Evolutionary conservation across 805 yeast species (phyloP).

Genomic region (Sugiyamaella chiloensis): DNA sequence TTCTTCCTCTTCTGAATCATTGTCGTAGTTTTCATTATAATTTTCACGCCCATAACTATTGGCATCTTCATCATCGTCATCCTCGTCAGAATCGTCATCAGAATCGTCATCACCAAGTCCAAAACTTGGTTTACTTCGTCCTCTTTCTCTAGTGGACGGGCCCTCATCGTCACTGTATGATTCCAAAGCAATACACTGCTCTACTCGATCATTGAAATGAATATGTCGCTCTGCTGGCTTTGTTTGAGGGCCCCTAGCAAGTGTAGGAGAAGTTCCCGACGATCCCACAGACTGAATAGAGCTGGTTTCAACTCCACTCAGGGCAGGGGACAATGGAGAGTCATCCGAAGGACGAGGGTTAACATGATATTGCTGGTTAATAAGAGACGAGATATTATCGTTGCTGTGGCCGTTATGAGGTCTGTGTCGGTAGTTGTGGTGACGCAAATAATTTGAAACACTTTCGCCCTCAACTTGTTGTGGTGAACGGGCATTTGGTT

Average conservation of each 20-base stretch:
- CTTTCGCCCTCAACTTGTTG: constrained; percentile 16
- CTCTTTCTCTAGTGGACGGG: neutral
- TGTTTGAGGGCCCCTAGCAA: neutral
- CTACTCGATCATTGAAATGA: constrained; percentile 91
- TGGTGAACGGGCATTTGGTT: neutral
- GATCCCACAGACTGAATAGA: constrained; percentile 8
- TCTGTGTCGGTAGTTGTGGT: constrained; percentile 37
- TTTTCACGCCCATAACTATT: constrained; percentile 28
- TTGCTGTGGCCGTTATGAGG: constrained; percentile 29
- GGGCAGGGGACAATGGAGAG: constrained; percentile 8
- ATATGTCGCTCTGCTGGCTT: constrained; percentile 59
- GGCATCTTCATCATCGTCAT: constrained; percentile 31
- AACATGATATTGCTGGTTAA: constrained; percentile 32
- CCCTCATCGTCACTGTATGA: constrained; percentile 15
- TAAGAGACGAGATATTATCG: constrained; percentile 30
- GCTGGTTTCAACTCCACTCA: constrained; percentile 3
- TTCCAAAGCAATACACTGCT: constrained; percentile 83
- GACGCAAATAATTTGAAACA: constrained; percentile 31
- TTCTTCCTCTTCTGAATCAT: constrained; percentile 48
- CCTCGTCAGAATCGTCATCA: constrained; percentile 18
- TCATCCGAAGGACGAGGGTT: constrained; percentile 6
- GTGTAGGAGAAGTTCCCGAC: constrained; percentile 5
- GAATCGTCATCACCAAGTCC: constrained; percentile 10
- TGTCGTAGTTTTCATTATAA: constrained; percentile 32
- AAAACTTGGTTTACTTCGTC: neutral